These are phyloP conservation scores for Starmera quercuum DNA, from an alignment of 805 yeast species.

Conservation along the genomic window DNA sequence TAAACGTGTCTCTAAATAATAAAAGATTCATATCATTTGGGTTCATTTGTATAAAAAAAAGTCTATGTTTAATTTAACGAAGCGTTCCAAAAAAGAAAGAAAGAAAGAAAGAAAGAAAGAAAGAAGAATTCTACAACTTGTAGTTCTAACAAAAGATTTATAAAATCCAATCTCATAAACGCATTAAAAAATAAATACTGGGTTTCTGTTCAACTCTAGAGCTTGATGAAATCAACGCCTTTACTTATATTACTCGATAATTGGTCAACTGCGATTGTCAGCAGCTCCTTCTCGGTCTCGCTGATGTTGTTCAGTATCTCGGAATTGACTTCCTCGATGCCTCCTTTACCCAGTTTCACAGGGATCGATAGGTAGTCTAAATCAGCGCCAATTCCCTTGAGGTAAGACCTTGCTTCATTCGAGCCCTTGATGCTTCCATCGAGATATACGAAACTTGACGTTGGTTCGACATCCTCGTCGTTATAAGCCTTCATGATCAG, in stretches of 20 bases:
- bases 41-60: too few species aligned
- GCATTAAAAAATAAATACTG: too few species aligned
- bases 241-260: constrained; percentile 15
- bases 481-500: constrained; percentile 49
- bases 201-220: too few species aligned
- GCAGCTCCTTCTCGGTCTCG: constrained; percentile 14
- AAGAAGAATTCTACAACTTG: too few species aligned
- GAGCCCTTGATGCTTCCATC: constrained; percentile 29
- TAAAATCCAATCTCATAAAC: too few species aligned
- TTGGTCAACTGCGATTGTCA: constrained; percentile 13
- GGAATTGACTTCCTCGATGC: constrained; percentile 15
- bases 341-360: constrained; percentile 13
- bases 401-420: constrained; percentile 11
- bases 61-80: too few species aligned
- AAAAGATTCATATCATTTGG: too few species aligned
- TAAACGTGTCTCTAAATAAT: constrained; percentile 31
- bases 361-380: constrained; percentile 18
- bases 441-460: constrained; percentile 38
- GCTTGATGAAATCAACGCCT: constrained; percentile 19
- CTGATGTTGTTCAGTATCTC: constrained; percentile 13
- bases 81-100: too few species aligned
- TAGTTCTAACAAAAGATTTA: neutral
- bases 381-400: constrained; percentile 5
- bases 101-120: too few species aligned
- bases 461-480: constrained; percentile 38